Base-by-base conservation (phyloP, 2,329 filamentous ascomycete genomes). In the Leptographium radiaticola region DNA sequence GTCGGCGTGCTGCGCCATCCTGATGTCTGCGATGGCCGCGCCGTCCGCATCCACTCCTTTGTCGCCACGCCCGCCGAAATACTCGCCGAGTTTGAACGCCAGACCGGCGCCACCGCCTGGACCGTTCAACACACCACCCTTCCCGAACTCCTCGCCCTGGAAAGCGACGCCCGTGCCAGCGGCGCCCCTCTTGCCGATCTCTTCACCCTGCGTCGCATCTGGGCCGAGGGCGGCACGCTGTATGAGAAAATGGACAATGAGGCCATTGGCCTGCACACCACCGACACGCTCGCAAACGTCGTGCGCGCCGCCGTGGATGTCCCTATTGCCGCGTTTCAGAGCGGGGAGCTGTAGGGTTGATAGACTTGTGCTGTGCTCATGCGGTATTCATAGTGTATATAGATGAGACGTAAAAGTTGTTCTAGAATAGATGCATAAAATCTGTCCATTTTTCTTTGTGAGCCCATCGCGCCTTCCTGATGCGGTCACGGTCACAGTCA, bases 231-330 rank as follows among this genome's bases (percentile, higher is more conserved):
- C 18, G 75, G 76, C 1, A 82, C 79, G 6, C 62, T 82, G 43
- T 81, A 82, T 62, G 71, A 75, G 12, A 69, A 71, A 58, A 69
- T 74, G 52, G 76, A 80, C 61, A 81, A 82, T 62, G 67, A 63
- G 16, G 58, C 72, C 15, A 71, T 81, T 56, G 72, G 68, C 15
- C 18, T 57, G 52, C 36, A 33, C 38, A 55, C 49, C 47, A 58
- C 52, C 7, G 56, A 56, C 44, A 53, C 56, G 18, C 44, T 58
- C 16, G 54, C 53, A 39, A 55, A 56, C 50, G 52, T 56, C 2
- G 42, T 58, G 15, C 56, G 54, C 33, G 36, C 48, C 8, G 45
- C 40, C 18, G 53, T 58, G 10, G 4, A 11, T 12, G 15, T 25
- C 4, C 56, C 56, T 1, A 50, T 47, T 18, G 42, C 54, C 2